These are phyloP conservation scores for Yamadazyma sp. DNA, from an alignment of 805 yeast genomes.

Conservation along the genomic window DNA sequence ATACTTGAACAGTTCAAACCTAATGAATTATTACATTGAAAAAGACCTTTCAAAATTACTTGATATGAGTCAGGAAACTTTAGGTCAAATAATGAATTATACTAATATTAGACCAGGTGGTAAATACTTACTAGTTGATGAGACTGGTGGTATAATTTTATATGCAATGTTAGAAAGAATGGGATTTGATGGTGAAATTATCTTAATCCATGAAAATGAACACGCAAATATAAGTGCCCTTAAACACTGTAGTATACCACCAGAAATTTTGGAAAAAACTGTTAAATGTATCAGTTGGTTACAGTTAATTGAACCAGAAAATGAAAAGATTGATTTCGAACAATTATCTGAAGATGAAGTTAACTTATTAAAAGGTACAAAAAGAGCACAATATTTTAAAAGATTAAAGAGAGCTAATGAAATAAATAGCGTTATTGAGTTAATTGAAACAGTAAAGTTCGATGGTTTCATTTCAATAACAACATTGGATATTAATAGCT, in stretches of 20 bases:
- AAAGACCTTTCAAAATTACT: slow-evolving; percentile 71
- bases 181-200: slow-evolving; percentile 69
- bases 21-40: slow-evolving; percentile 71
- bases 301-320: slow-evolving; percentile 79
- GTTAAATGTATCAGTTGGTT: slow-evolving; percentile 71
- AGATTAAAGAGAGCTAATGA: slow-evolving; percentile 57
- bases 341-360: slow-evolving; percentile 52
- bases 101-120: slow-evolving; percentile 91
- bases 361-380: slow-evolving; percentile 52
- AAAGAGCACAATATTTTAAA: slow-evolving; percentile 64
- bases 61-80: slow-evolving; percentile 81
- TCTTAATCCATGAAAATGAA: slow-evolving; percentile 87
- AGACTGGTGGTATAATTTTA: slow-evolving; percentile 87
- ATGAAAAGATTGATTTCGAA: slow-evolving; percentile 45
- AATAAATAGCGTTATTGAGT: slow-evolving; percentile 46
- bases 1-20: slow-evolving; percentile 63
- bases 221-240: slow-evolving; percentile 79
- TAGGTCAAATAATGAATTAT: slow-evolving; percentile 72
- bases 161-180: slow-evolving; percentile 88
- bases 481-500: slow-evolving; percentile 64
- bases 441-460: slow-evolving; percentile 52
- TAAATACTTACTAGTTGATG: slow-evolving; percentile 81
- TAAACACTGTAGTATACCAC: slow-evolving; percentile 61
- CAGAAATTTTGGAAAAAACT: slow-evolving; percentile 48
- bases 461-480: slow-evolving; percentile 76